phyloP scores from a whole-genome alignment of 108 stramenopile genomes.

The Licmophora abbreviata region DNA sequence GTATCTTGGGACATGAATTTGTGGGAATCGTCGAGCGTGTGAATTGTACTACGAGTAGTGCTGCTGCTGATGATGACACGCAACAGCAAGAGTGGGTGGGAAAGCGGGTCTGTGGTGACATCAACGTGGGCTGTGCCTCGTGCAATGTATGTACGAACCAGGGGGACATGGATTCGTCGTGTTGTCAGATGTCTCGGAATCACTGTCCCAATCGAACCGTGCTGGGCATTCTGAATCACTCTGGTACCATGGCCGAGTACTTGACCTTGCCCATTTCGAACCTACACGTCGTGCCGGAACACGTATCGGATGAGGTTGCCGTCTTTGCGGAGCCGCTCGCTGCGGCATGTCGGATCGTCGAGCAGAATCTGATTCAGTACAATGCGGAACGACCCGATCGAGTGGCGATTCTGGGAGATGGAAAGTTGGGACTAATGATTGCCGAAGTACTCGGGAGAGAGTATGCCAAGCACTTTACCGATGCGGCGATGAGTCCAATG shows the following conservation, averaged over 20 bases:
- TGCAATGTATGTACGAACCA: conserved; percentile 40
- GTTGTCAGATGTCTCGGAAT: conserved; percentile 38
- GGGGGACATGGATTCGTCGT: conserved; percentile 9
- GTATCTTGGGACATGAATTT: conserved; percentile 72
- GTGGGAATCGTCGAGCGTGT: conserved; percentile 50
- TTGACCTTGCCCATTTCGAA: conserved; percentile 55
- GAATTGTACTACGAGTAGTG: conserved; percentile 11
- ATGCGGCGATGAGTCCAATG: neutral
- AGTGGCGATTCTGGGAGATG: conserved; percentile 71
- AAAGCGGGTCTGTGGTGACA: conserved; percentile 62
- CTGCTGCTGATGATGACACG: conserved; percentile 10
- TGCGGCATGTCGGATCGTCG: conserved; percentile 70
- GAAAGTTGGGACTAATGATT: conserved; percentile 67
- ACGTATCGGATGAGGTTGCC: conserved; percentile 44
- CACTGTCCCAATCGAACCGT: conserved; percentile 73
- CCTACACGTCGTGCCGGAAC: conserved; percentile 49
- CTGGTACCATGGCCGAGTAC: conserved; percentile 73
- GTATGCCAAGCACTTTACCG: conserved; percentile 11
- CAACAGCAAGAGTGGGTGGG: conserved; percentile 25
- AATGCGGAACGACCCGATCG: conserved; percentile 17
- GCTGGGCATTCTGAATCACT: conserved; percentile 57
- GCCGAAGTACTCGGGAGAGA: conserved; percentile 69
- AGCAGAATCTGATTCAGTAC: conserved; percentile 47
- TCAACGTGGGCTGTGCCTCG: conserved; percentile 54
- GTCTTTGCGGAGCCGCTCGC: conserved; percentile 78